Conservation (phyloP, 1,139 yeast species). For the Blastobotrys indianensis region DNA sequence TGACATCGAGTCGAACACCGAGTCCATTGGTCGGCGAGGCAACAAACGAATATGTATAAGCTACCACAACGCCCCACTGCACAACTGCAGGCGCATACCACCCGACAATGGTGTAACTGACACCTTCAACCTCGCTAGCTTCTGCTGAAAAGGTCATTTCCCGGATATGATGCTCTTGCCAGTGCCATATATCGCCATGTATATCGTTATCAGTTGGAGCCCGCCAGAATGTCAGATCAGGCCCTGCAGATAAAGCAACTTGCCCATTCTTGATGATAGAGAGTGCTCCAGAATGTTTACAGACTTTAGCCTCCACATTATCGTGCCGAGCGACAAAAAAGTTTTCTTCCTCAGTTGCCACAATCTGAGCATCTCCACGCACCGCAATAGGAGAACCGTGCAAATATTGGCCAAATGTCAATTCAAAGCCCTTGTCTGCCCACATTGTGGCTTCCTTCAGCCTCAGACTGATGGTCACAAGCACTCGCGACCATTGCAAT, state of each 20-base stretch:
- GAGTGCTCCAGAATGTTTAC: constrained; percentile 9
- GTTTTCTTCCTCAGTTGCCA: not conserved
- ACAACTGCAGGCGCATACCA: constrained; percentile 24
- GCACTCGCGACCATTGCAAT: not conserved
- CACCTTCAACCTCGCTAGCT: constrained; percentile 12
- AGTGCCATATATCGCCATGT: constrained; percentile 13
- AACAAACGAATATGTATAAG: constrained; percentile 13
- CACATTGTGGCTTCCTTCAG: constrained; percentile 18
- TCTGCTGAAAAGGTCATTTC: constrained; percentile 17
- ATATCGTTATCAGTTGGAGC: constrained; percentile 35
- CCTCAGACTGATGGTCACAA: constrained; percentile 17
- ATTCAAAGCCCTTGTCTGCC: constrained; percentile 27
- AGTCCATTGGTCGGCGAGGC: not conserved
- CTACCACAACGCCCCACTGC: constrained; percentile 23
- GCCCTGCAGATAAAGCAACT: constrained; percentile 2
- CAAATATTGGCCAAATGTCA: constrained; percentile 30
- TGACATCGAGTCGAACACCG: constrained; percentile 5
- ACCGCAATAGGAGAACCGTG: not conserved
- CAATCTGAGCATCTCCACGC: not conserved
- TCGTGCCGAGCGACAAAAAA: not conserved
- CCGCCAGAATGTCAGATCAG: constrained; percentile 29
- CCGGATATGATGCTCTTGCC: constrained; percentile 20
- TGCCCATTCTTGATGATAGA: constrained; percentile 6
- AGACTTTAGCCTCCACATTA: not conserved
- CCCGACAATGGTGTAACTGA: constrained; percentile 12